Percentiles rank a stretch among this genome's conserved stretches.
These are phyloP conservation scores for Rhizopogon roseolus DNA, from an alignment of 768 basidiomycete genomes.

Conservation along the genomic window DNA sequence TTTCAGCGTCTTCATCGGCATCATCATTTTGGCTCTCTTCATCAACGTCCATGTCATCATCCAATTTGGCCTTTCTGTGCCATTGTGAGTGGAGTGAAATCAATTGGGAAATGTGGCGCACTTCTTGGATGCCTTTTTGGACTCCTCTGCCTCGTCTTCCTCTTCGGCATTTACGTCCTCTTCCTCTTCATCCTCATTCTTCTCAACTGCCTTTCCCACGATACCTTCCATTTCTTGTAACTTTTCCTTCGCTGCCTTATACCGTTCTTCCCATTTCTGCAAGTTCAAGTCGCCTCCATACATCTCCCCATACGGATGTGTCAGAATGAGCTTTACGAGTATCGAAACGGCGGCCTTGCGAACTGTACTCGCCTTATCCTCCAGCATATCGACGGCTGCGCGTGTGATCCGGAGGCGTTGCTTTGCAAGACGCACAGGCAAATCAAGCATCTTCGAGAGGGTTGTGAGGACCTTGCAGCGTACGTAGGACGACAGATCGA, in stretches of 20 bases:
- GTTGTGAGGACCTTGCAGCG: slow-evolving; percentile 83
- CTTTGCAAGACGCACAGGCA: slow-evolving; percentile 78
- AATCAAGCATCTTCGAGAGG: slow-evolving; percentile 71
- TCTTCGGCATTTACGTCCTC: slow-evolving; percentile 28
- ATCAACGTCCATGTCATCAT: slow-evolving; percentile 59
- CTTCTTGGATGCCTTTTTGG: slow-evolving; percentile 3
- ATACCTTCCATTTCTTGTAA: slow-evolving; percentile 65
- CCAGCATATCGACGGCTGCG: slow-evolving; percentile 73
- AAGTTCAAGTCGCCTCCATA: slow-evolving; percentile 79
- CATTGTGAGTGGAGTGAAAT: slow-evolving; percentile 6
- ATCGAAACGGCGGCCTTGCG: slow-evolving; percentile 78
- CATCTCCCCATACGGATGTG: slow-evolving; percentile 84
- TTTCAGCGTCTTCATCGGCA: slow-evolving; percentile 15
- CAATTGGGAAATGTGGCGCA: neutral
- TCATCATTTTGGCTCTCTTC: slow-evolving; percentile 35
- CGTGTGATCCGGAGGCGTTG: slow-evolving; percentile 73
- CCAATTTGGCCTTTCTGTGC: slow-evolving; percentile 23
- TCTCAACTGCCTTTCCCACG: slow-evolving; percentile 58
- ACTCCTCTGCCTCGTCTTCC: slow-evolving; percentile 31
- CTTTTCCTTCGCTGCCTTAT: slow-evolving; percentile 55
- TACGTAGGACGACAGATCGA: slow-evolving; percentile 88
- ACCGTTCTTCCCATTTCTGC: slow-evolving; percentile 70
- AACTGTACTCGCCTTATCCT: slow-evolving; percentile 89
- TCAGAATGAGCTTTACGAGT: slow-evolving; percentile 67
- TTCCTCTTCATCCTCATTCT: slow-evolving; percentile 31